These are phyloP conservation scores for sunflower (Helianthus annuus) DNA, from an alignment of 129 eudicot genomes.

Conservation along the genomic window DNA sequence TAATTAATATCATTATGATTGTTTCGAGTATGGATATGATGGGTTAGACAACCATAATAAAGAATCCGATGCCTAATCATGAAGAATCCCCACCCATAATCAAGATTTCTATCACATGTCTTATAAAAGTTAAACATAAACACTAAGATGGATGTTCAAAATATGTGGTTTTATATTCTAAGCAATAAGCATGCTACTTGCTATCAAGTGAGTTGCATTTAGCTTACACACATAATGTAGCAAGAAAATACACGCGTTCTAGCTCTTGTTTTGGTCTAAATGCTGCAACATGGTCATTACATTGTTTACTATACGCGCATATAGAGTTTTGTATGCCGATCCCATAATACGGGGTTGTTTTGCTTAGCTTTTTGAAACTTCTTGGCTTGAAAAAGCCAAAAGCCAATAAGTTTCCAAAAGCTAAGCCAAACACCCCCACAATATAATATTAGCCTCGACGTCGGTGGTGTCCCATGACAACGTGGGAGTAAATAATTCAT, in stretches of 20 bases:
- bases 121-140: constrained; percentile 28
- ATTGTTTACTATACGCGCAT: background rate
- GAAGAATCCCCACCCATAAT: constrained; percentile 14
- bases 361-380: no score
- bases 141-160: constrained; percentile 24
- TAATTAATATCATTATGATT: background rate
- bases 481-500: no score
- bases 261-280: background rate
- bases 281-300: background rate
- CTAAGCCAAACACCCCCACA: no score
- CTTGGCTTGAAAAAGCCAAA: no score
- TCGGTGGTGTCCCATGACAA: no score
- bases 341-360: no score
- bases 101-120: constrained; percentile 27
- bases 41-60: constrained; percentile 27
- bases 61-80: constrained; percentile 34
- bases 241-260: background rate
- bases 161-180: background rate
- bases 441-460: background rate
- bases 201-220: background rate
- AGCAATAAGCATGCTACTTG: constrained; percentile 3
- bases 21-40: constrained; percentile 2
- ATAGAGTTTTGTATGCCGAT: background rate
- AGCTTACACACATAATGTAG: background rate
- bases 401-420: no score